Evolutionary conservation across 2,329 filamentous ascomycete genomes (phyloP), one percentile per base, ranked within the genome.

Genomic region (Thelonectria olida): DNA sequence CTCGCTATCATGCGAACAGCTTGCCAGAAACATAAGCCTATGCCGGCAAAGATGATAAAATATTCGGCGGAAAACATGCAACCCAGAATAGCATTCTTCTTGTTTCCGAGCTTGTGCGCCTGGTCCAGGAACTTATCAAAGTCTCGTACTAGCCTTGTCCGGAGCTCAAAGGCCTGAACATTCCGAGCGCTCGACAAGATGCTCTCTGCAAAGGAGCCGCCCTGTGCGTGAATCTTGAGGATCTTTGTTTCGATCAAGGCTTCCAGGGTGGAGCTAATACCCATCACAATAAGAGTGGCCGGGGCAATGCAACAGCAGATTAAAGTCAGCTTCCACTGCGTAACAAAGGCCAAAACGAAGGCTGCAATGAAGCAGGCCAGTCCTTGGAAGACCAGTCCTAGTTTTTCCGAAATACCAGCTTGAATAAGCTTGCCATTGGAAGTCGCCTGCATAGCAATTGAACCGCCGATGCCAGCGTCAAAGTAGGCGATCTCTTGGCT

Each of bases 401-500:
- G 67, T 54, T 78, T 78, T 55, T 78, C 75, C 0, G 74, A 61
- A 36, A 76, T 78, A 38, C 78, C 79, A 23, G 69, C 67, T 50
- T 78, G 75, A 34, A 81, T 75, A 15, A 77, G 71, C 9, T 75
- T 75, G 17, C 76, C 77, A 56, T 79, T 82, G 2, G 77, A 79
- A 1, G 80, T 81, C 2, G 54, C 58, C 22, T 62, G 58, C 49
- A 55, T 75, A 1, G 80, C 66, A 27, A 79, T 74, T 23, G 79
- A 81, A 7, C 80, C 80, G 38, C 73, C 73, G 2, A 65, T 59
- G 42, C 69, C 71, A 22, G 65, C 66, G 62, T 85, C 82, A 57
- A 82, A 84, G 65, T 78, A 81, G 52, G 76, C 76, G n/a, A 84
- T 76, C 25, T 83, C 81, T 61, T 84, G 81, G 13, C 80, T 73